phyloP scores from a whole-genome alignment of 371 early-diverging fungal species.

The Nematocida minor region DNA sequence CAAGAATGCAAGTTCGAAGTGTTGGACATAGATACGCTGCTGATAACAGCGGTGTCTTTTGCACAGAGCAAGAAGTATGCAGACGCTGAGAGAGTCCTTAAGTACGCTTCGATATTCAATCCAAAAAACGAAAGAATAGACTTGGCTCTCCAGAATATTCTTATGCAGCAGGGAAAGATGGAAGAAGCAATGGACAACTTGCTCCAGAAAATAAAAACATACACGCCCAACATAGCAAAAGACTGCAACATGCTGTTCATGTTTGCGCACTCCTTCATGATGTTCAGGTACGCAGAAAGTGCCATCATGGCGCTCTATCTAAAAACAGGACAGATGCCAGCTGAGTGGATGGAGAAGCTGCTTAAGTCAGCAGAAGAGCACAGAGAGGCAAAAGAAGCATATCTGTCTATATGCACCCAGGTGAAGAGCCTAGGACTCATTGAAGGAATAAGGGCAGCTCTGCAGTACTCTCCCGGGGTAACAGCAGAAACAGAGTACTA shows the following conservation, averaged over 20 bases:
- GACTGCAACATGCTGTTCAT: conserved; percentile 38
- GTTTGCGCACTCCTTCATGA: neutral
- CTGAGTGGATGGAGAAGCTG: conserved; percentile 20
- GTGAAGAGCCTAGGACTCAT: conserved; percentile 21
- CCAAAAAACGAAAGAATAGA: conserved; percentile 21
- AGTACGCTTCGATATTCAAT: conserved; percentile 1
- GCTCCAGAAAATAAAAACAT: neutral
- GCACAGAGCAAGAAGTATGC: conserved; percentile 8
- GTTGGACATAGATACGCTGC: conserved; percentile 7
- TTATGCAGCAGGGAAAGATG: conserved; percentile 28
- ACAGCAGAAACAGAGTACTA: conserved; percentile 17
- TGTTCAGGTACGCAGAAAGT: neutral
- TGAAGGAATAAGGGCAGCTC: neutral
- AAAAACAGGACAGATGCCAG: conserved; percentile 11
- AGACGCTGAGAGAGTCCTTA: conserved; percentile 34
- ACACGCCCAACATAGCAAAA: conserved; percentile 12
- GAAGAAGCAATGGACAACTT: conserved; percentile 11
- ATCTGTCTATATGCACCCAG: neutral
- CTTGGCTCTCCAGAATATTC: conserved; percentile 1
- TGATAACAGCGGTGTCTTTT: conserved; percentile 12
- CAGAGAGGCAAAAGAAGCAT: conserved; percentile 29
- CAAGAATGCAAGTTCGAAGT: conserved; percentile 19
- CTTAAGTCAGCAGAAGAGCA: neutral
- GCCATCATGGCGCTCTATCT: conserved; percentile 13
- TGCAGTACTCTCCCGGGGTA: neutral